Percentiles rank a stretch among this genome's conserved stretches.
Evolutionary conservation across 768 basidiomycete species (phyloP).

Genomic region (Psilocybe cyanescens): DNA sequence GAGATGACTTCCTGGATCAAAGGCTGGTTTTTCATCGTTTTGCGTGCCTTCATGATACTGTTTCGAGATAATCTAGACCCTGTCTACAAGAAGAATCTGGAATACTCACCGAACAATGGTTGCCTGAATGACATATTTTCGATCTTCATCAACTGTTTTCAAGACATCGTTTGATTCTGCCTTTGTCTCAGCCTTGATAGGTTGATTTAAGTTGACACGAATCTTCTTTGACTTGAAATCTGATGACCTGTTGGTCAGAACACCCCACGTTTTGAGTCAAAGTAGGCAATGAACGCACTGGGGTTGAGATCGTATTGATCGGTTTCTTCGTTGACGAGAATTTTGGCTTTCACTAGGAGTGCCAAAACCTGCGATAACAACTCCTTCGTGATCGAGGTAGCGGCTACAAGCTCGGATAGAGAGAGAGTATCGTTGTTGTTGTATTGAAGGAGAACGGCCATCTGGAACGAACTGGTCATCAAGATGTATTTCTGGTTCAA

Average conservation of each 20-base stretch:
- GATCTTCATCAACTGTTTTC: conserved; percentile 95
- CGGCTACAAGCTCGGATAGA: conserved; percentile 74
- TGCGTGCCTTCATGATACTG: conserved; percentile 94
- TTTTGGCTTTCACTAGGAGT: conserved; percentile 82
- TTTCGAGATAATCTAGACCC: conserved; percentile 2
- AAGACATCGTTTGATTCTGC: conserved; percentile 90
- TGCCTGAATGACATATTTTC: conserved; percentile 96
- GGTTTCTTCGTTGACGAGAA: conserved; percentile 85
- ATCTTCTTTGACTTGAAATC: conserved; percentile 96
- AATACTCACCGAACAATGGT: conserved; percentile 78
- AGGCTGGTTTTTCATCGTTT: conserved; percentile 93
- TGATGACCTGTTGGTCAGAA: conserved; percentile 27
- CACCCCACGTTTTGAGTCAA: neutral
- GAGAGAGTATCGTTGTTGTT: conserved; percentile 90
- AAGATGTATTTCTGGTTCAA: conserved; percentile 94
- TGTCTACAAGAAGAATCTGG: conserved; percentile 1
- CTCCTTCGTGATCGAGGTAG: conserved; percentile 83
- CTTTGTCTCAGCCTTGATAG: conserved; percentile 94
- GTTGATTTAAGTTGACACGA: conserved; percentile 87
- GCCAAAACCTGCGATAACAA: conserved; percentile 71
- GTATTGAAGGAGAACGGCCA: conserved; percentile 93
- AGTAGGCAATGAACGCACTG: conserved; percentile 30
- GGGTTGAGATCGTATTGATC: conserved; percentile 95
- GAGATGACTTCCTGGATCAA: conserved; percentile 90
- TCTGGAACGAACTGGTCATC: conserved; percentile 94